Evolutionary conservation across 768 basidiomycete species (phyloP).

Genomic region (Phlebiopsis gigantea): DNA sequence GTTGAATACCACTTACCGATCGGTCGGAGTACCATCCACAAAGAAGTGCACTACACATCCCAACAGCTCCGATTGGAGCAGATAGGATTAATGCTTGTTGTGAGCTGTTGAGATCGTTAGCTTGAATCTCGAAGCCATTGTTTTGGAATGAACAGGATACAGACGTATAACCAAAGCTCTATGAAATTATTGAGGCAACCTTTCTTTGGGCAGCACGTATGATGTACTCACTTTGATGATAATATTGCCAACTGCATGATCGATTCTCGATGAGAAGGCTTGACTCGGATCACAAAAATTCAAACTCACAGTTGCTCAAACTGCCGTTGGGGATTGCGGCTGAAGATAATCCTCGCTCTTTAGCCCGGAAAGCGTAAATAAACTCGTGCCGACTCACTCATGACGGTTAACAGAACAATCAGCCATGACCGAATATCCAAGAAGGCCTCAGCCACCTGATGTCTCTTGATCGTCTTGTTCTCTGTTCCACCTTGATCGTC

Average conservation of each 20-base stretch:
- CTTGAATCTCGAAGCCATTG: background rate
- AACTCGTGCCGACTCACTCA: constrained; percentile 38
- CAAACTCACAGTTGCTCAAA: constrained; percentile 49
- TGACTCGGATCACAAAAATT: background rate
- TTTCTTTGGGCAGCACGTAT: background rate
- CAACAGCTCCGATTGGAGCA: constrained; percentile 50
- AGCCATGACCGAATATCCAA: constrained; percentile 58
- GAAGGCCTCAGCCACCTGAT: constrained; percentile 53
- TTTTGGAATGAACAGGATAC: constrained; percentile 14
- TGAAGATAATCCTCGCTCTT: constrained; percentile 15
- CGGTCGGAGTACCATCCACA: constrained; percentile 65
- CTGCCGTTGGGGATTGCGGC: constrained; percentile 66
- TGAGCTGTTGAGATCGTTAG: constrained; percentile 32
- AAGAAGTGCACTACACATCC: constrained; percentile 39
- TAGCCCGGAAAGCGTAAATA: background rate
- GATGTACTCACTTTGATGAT: constrained; percentile 37
- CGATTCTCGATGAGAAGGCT: background rate
- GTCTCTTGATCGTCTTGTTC: constrained; percentile 54
- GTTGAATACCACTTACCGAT: constrained; percentile 30
- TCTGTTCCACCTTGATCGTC: constrained; percentile 61
- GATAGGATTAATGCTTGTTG: constrained; percentile 57
- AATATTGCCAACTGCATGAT: constrained; percentile 47
- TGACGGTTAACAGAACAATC: constrained; percentile 54
- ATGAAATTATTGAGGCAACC: background rate
- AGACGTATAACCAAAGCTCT: constrained; percentile 57